Evolutionary conservation across 768 basidiomycete genomes (phyloP), one percentile per base, ranked within the genome.

Genomic region (Hericium alpestre): DNA sequence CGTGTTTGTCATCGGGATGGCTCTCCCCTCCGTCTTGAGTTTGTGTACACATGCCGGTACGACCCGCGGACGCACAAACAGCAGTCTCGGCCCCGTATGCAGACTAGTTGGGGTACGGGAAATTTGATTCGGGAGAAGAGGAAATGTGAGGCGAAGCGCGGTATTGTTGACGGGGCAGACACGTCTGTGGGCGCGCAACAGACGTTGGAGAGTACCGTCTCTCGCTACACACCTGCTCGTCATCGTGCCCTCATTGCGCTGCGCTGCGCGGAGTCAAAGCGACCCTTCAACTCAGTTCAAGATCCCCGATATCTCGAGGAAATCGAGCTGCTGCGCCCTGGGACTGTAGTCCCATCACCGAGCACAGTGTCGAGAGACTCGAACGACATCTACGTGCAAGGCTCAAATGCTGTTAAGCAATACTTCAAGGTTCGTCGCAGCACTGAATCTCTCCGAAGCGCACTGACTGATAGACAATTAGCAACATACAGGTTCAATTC

Each of bases 291-390:
- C 48, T 51, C 53, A 0, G 59, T 69, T 10, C 25, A 41, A 3
- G 68, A 71, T 59, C 37, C 57, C 5, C 59, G 63, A 15, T 71
- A 69, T 50, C 38, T 40, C 6, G 53, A 47, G 9, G 67, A 71
- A 49, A 67, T 70, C 12, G 59, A 65, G 40, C 60, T 70, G 54
- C 61, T 70, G 11, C 62, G 61, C 0, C 70, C 70, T 2, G 65
- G 65, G 2, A 69, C 65, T 0, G n/a, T 37, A 4, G 9, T 71
- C 23, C 68, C 70, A 2, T 43, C 55, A 37, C 66, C 66, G 3
- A 32, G 15, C 8, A 71, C 69, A 0, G 62, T 71, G 12, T 60
- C 62, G 0, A 38, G 47, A 12, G 67, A 70, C 54, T 39, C 66
- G 12, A 56, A 57, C 1, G 18, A 46, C 13, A 40, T 67, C 1